Conservation (phyloP, 2,329 filamentous ascomycete species). For the Alternaria sp. region DNA sequence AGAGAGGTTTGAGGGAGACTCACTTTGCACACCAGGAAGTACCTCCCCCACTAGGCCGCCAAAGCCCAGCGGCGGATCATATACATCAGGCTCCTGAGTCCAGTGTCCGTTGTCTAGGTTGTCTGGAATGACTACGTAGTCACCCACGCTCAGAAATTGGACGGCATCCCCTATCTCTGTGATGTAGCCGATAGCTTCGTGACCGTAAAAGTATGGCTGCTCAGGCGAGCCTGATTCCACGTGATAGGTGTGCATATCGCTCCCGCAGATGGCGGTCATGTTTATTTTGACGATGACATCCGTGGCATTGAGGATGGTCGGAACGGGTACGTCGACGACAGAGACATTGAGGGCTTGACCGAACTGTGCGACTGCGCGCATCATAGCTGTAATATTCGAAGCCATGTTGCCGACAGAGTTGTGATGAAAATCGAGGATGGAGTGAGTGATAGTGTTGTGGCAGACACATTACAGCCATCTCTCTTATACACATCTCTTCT, state of each 20-base stretch:
- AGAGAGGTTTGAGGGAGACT: not conserved
- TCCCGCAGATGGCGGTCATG: constrained; percentile 51
- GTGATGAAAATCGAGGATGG: not conserved
- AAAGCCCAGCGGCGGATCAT: not conserved
- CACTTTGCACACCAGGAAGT: not conserved
- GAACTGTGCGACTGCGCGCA: not conserved
- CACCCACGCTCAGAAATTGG: constrained; percentile 74
- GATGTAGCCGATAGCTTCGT: constrained; percentile 84
- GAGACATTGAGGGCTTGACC: not conserved
- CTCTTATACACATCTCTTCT: not conserved
- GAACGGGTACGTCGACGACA: constrained; percentile 32
- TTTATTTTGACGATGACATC: constrained; percentile 53
- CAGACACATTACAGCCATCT: not conserved
- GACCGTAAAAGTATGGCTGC: constrained; percentile 82
- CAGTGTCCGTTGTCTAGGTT: not conserved
- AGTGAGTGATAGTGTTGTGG: not conserved
- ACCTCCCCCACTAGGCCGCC: not conserved
- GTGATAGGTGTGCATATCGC: constrained; percentile 14
- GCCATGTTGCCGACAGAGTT: not conserved
- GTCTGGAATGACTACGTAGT: constrained; percentile 54
- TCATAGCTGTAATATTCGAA: not conserved
- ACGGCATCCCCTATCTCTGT: constrained; percentile 82
- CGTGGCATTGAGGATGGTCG: constrained; percentile 42
- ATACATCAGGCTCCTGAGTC: not conserved
- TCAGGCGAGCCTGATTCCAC: constrained; percentile 82